Percentiles rank a stretch among this genome's conserved stretches.
Evolutionary conservation across 805 yeast genomes (phyloP).

Genomic region (Saturnispora gosingensis): DNA sequence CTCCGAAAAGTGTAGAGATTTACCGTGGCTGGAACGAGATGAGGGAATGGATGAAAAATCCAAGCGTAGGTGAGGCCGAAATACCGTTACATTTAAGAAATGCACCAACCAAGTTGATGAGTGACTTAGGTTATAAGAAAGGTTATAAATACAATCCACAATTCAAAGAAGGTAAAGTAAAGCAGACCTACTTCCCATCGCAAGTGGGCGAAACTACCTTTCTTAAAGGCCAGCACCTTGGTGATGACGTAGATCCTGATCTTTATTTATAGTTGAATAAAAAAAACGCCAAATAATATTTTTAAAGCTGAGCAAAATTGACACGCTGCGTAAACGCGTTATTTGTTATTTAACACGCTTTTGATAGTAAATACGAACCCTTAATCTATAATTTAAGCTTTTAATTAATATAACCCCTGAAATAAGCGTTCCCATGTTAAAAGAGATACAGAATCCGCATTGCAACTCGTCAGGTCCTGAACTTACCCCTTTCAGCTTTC

Average conservation of each 20-base stretch:
- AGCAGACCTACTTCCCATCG: slow-evolving; percentile 69
- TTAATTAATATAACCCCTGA: background rate
- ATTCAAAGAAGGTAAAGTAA: slow-evolving; percentile 59
- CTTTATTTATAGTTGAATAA: slow-evolving; percentile 12
- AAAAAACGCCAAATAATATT: background rate
- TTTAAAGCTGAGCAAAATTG: background rate
- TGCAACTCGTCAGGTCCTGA: background rate
- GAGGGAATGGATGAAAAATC: slow-evolving; percentile 51
- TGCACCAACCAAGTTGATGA: slow-evolving; percentile 91
- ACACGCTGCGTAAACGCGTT: slow-evolving; percentile 1
- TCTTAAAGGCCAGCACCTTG: slow-evolving; percentile 49
- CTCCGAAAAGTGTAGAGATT: slow-evolving; percentile 78
- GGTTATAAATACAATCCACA: slow-evolving; percentile 87
- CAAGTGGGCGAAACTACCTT: slow-evolving; percentile 42
- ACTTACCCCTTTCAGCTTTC: background rate
- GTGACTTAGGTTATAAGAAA: slow-evolving; percentile 74
- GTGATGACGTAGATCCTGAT: slow-evolving; percentile 37
- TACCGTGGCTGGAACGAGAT: slow-evolving; percentile 71
- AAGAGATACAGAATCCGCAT: background rate
- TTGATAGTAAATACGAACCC: background rate
- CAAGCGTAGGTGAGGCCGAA: slow-evolving; percentile 49
- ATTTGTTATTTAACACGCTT: background rate
- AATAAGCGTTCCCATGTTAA: background rate
- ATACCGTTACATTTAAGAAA: slow-evolving; percentile 81
- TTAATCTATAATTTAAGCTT: background rate